phyloP scores from a whole-genome alignment of 73 alveolate species.

The Paramecium sonneborni region DNA sequence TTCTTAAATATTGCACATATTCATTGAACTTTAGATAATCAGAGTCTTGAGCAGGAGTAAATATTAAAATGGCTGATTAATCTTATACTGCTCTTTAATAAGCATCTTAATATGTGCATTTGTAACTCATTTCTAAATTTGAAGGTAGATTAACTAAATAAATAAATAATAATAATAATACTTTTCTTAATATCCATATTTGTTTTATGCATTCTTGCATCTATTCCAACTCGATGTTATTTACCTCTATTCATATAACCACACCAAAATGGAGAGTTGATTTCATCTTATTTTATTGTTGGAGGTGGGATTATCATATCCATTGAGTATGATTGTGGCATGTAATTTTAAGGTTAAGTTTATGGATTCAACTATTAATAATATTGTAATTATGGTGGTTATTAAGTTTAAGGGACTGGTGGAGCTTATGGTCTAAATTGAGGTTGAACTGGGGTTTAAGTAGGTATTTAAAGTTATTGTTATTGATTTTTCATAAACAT shows the following conservation, averaged over 20 bases:
- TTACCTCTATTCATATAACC: conserved; percentile 54
- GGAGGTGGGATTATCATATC: conserved; percentile 22
- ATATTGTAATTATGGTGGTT: neutral
- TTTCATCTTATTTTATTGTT: neutral
- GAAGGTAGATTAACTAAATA: neutral
- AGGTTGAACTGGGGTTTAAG: neutral
- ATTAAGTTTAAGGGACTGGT: neutral
- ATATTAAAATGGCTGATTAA: neutral
- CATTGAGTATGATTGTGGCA: neutral
- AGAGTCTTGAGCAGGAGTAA: conserved; percentile 24
- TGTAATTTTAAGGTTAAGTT: neutral
- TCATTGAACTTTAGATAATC: conserved; percentile 13
- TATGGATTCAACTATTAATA: conserved; percentile 6
- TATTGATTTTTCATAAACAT: conserved; percentile 3
- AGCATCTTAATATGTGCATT: conserved; percentile 54
- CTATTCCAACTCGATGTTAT: conserved; percentile 50
- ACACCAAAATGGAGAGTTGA: neutral
- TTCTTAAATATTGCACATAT: conserved; percentile 6
- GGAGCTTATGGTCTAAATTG: neutral
- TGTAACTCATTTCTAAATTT: conserved; percentile 55
- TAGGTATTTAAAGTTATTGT: neutral
- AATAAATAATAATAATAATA: neutral
- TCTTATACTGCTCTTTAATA: neutral
- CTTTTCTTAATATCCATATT: neutral
- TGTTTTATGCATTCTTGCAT: neutral